Evolutionary conservation across 1,284 basidiomycete genomes (phyloP), one percentile per base, ranked within the genome.

Genomic region (Boletus chippewaensis): DNA sequence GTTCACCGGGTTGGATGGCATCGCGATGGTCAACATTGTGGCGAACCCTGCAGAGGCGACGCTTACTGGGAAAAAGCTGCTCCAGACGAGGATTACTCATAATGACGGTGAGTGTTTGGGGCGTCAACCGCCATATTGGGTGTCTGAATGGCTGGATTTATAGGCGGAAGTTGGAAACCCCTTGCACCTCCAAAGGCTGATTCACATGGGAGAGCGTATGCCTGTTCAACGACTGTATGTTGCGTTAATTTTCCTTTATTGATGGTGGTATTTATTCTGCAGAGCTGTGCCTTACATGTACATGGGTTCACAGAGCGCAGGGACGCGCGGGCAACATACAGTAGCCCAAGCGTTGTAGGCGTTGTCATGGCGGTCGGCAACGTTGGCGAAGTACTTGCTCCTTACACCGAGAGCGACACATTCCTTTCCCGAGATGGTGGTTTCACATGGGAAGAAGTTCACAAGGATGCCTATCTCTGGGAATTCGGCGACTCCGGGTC

Each of bases 401-500:
- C 83, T 0, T 99, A 99, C 70, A 79, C 75, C 3, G 88, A 97
- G 40, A 87, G 86, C 56, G 95, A 98, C 69, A 96, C 94, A 0
- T 99, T 98, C 83, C 77, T 99, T 36, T 94, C 91, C 41, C 88
- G 95, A 3, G 93, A 99, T 62, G 96, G 86, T 5, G 96, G 95
- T 7, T 97, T 97, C 71, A 93, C 91, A 0, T 99, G 95, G 95
- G 84, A 96, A 65, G 95, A 99, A 71, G 88, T 99, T 3, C 92
- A 94, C 74, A 99, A 99, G 68, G 95, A 96, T 61, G 95, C 96
- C 0, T 90, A 98, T 66, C 78, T 96, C 47, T 99, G 94, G 93
- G 94, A 96, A 65, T 98, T 94, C 63, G 95, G 95, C 34, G 96
- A 99, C 71, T 95, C 92, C 2, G 95, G 96, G 8, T 93, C 93